A percentile compares a stretch with the other conserved stretches of the same genome.
Conservation (phyloP, 768 basidiomycete genomes). For the Dioszegia aurantiaca region DNA sequence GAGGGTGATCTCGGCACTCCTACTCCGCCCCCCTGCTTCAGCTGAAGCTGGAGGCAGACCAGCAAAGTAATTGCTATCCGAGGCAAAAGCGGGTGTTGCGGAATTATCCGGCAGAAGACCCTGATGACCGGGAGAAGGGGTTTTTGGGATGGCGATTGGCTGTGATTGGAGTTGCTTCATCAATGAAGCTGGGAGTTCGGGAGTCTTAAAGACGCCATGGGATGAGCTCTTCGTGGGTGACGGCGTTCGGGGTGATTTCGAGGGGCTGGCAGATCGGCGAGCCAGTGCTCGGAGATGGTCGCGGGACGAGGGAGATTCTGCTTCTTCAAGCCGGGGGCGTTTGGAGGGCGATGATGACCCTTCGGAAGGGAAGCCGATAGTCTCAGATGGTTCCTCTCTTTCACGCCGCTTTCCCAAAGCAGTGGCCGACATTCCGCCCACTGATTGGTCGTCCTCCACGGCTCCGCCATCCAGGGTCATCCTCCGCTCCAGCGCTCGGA, state of each 20-base stretch:
- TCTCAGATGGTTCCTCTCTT: not conserved
- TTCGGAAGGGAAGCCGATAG: constrained; percentile 3
- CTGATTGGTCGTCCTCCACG: not conserved
- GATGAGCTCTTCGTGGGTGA: constrained; percentile 23
- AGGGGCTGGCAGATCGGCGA: constrained; percentile 3
- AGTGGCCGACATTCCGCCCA: not conserved
- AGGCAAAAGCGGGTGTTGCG: constrained; percentile 15
- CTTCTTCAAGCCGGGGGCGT: constrained; percentile 10
- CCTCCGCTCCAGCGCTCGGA: not conserved
- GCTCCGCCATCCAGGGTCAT: not conserved
- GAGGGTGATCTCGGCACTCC: constrained; percentile 1
- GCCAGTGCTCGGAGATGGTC: constrained; percentile 4
- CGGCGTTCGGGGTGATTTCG: constrained; percentile 25
- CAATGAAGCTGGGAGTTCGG: constrained; percentile 12
- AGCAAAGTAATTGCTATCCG: constrained; percentile 28
- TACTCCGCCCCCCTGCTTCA: not conserved
- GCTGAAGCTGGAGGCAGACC: constrained; percentile 6
- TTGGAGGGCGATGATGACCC: constrained; percentile 13
- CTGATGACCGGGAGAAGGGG: constrained; percentile 38
- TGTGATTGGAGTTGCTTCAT: constrained; percentile 1
- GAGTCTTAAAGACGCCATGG: constrained; percentile 14
- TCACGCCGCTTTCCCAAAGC: constrained; percentile 16
- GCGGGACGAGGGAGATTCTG: not conserved
- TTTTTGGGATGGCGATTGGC: constrained; percentile 22
- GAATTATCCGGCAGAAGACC: constrained; percentile 33